Evolutionary conservation across 2,329 filamentous ascomycete genomes (phyloP), one percentile per base, ranked within the genome.

Genomic region (Dactylellina leptospora): DNA sequence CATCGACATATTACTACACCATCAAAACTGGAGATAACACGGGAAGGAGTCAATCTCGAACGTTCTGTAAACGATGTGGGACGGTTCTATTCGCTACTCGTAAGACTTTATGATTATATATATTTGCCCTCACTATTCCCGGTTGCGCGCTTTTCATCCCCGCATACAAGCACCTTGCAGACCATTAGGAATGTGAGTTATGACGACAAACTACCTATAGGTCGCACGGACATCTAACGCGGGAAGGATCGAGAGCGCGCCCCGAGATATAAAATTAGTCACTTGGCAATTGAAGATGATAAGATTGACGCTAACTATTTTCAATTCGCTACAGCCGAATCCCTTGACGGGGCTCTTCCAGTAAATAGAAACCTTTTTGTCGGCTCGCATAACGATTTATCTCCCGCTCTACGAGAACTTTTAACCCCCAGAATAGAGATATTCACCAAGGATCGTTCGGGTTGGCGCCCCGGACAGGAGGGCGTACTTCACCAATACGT

Each of bases 11-110:
- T 30, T 73, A 73, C 48, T 73, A 73, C 61, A 73, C 60, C 13
- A 73, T 73, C 30, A 68, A 61, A 33, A 68, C 48, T 2, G 69
- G 69, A 25, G 69, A 73, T 51, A 73, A 73, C 48, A 66, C 56
- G 30, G 69, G 69, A 23, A 40, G 58, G 44, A 73, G 69, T 23
- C 69, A 73, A 48, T 73, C 69, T 56, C 69, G 69, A 56, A 73
- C 69, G 40, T 73, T 73, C 48, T 73, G 69, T 50, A 66, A 66
- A 60, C 54, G 69, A 58, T 73, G 69, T 60, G 69, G 69, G 33
- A 73, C 69, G 4, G 61, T 73, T 27, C 28, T 73, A 68, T 73
- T 73, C 44, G 69, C 61, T 73, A 73, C 69, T 45, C 69, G 69
- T 73, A 73, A 68, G 69, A 20, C 5, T 23, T 50, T 45, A 27